Evolutionary conservation across 495 filamentous ascomycete species (phyloP), one percentile per base, ranked within the genome.

Genomic region (Penicillium desertorum): DNA sequence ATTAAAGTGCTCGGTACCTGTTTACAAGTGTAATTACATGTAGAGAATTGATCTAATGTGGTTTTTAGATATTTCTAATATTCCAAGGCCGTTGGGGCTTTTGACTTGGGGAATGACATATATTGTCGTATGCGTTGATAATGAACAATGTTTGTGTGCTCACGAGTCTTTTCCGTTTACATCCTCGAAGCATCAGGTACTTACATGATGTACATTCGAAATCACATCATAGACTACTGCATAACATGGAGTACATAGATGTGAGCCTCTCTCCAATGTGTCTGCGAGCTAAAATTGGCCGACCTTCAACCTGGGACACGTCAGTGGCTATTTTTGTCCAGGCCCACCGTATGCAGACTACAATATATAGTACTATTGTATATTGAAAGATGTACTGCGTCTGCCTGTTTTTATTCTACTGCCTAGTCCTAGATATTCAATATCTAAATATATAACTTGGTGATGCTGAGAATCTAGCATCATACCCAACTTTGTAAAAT

Each of bases 271-370:
- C 41, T 37, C 25, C 41, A 48, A 48, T 27, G 32, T 47, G 30
- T 45, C 41, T 50, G 51, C 51, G 54, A 27, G 25, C 51, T 57
- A 61, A 61, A 44, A 51, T 45, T 50, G 52, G 41, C 29, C 25
- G 23, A n/a, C 45, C 4, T 42, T 51, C 50, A 63, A 64, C 62
- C 62, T 64, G 62, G 62, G 54, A 57, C 50, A 60, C 52, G 59
- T 57, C 54, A 57, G 29, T 51, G 41, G 41, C 39, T 58, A 47
- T 41, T 56, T 58, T 53, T 53, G 36, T 56, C 51, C 27, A 23
- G 51, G 51, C 43, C 57, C 53, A 55, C 53, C 44, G n/a, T 25
- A 29, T 36, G 17, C 32, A 19, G 12, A 20, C 22, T 23, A 23
- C 3, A 23, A 3, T 23, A 23, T 23, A 23, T 23, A 23, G 22